Base-by-base conservation (phyloP, 116 monocot species). In the Zostera marina region DNA sequence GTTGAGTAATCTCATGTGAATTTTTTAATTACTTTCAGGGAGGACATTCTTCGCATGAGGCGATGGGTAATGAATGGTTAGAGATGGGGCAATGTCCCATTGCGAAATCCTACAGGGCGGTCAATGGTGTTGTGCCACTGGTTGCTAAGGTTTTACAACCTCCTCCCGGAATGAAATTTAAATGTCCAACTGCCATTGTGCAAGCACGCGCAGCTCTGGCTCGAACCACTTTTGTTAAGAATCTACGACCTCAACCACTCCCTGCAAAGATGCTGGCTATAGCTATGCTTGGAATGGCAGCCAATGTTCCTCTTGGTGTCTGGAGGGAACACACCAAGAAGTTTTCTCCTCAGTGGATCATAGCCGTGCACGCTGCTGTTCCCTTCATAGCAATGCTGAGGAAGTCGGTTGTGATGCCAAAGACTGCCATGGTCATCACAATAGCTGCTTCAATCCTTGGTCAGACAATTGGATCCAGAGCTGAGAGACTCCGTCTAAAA, bases 301-400 rank as follows among this genome's bases (percentile, higher is more conserved):
- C 73, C 7, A 94, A 94, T 47, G 65, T 94, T 1, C 94, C 94
- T 8, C 75, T 94, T 8, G 94, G 94, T 2, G 61, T 94, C 26
- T 94, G 94, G 94, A 68, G 94, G 58, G 94, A 84, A 61, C 88
- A 94, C 63, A 85, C 88, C 0, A 32, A 69, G 13, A 93, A 93
- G 53, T 93, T 93, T 68, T 93, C 93, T 12, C 74, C 75, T 0
- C 88, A 87, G 45, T 93, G 94, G 94, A 82, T 94, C 66, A 73
- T 70, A 12, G 94, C 94, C 3, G 67, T 94, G 10, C 94, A 94
- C 66, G 94, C 94, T 19, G 94, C 94, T 5, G 88, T 94, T 25
- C 94, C 94, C 1, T 88, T 94, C 69, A 78, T 94, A 2, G 94
- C 73, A 8, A 94, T 94, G 94, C 74, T 94, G 11, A 73, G 94